Evolutionary conservation across 352 stramenopile species (phyloP).

Genomic region (Phytophthora hibernalis): DNA sequence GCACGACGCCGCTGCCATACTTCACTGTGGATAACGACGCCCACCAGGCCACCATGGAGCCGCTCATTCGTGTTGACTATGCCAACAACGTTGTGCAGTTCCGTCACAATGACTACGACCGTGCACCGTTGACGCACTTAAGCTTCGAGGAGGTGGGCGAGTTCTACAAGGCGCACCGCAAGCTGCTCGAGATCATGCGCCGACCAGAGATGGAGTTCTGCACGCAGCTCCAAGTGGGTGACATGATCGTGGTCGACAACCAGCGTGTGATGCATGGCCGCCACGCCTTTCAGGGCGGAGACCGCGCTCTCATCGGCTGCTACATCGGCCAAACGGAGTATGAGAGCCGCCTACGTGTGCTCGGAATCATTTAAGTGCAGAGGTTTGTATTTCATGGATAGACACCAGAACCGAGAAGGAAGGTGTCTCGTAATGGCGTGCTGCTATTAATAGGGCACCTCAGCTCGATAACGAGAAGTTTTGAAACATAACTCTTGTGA

Average conservation of each 20-base stretch:
- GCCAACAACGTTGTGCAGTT: constrained; percentile 80
- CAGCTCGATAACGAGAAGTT: constrained; percentile 7
- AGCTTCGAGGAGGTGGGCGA: constrained; percentile 68
- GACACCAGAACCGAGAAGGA: constrained; percentile 3
- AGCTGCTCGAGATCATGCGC: constrained; percentile 72
- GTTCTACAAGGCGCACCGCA: constrained; percentile 83
- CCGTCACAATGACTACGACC: constrained; percentile 91
- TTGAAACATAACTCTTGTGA: constrained; percentile 6
- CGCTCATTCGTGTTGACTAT: constrained; percentile 80
- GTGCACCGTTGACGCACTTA: constrained; percentile 81
- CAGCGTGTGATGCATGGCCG: constrained; percentile 88
- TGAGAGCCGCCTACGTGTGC: constrained; percentile 81
- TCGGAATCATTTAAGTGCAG: constrained; percentile 77
- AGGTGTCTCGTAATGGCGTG: not conserved
- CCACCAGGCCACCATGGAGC: constrained; percentile 81
- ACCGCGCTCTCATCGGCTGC: constrained; percentile 85
- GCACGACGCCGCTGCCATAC: constrained; percentile 73
- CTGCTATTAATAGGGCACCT: too few relatives aligned
- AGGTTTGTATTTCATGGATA: constrained; percentile 1
- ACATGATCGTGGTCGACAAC: constrained; percentile 91
- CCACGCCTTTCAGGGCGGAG: constrained; percentile 77
- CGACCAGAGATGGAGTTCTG: constrained; percentile 68
- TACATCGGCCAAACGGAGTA: constrained; percentile 91
- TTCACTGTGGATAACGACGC: constrained; percentile 82
- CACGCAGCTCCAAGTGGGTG: constrained; percentile 69